phyloP scores from a whole-genome alignment of 2,329 filamentous ascomycete genomes.

The Sporothrix humicola region DNA sequence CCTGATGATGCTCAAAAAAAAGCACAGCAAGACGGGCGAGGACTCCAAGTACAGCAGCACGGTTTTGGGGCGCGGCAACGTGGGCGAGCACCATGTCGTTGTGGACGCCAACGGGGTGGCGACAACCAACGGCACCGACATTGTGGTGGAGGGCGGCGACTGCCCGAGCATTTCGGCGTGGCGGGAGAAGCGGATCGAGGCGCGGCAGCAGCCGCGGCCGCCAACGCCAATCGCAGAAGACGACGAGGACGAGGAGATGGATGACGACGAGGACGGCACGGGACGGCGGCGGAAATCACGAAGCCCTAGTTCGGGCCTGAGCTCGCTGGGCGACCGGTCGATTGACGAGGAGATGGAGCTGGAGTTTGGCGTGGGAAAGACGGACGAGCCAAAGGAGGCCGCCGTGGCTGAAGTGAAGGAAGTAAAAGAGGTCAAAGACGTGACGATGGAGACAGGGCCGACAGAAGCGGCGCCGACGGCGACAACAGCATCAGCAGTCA shows the following conservation, averaged over 20 bases:
- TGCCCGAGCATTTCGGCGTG: constrained; percentile 71
- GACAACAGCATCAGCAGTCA: background rate
- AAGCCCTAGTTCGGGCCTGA: constrained; percentile 61
- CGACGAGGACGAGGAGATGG: constrained; percentile 26
- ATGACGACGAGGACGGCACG: constrained; percentile 34
- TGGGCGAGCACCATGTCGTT: constrained; percentile 68
- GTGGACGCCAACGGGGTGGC: background rate
- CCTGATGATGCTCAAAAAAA: constrained; percentile 81
- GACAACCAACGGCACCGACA: constrained; percentile 50
- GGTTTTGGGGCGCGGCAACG: constrained; percentile 72
- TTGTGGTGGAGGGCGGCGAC: constrained; percentile 79
- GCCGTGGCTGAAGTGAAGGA: background rate
- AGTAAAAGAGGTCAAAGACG: background rate
- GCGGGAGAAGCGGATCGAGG: constrained; percentile 50
- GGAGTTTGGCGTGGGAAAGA: constrained; percentile 39
- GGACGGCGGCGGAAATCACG: constrained; percentile 46
- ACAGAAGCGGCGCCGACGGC: background rate
- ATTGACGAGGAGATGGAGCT: constrained; percentile 57
- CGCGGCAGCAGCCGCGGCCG: constrained; percentile 39
- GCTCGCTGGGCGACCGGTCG: constrained; percentile 59
- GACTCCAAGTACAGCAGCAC: constrained; percentile 87
- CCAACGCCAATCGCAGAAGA: constrained; percentile 33
- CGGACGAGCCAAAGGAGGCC: background rate
- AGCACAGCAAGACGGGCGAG: constrained; percentile 86
- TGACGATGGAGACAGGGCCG: background rate